These are phyloP conservation scores for Saturnispora sanitii DNA, from an alignment of 805 yeast species.

Conservation along the genomic window DNA sequence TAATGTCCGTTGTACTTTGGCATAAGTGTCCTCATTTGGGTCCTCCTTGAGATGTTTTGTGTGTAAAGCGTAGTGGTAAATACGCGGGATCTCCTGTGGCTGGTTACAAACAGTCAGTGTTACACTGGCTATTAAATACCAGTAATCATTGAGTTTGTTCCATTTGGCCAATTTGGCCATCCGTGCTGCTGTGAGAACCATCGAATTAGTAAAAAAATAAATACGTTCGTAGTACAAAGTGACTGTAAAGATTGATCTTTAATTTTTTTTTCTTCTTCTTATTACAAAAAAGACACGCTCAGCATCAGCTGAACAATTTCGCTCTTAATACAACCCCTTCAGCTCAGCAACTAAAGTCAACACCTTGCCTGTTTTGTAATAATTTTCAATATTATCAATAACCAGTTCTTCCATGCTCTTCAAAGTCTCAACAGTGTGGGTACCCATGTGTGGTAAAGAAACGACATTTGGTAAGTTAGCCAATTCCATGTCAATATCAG, in stretches of 20 bases:
- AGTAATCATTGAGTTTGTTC: conserved; percentile 44
- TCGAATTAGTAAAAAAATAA: not conserved
- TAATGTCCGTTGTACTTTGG: conserved; percentile 16
- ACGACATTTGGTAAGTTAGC: conserved; percentile 56
- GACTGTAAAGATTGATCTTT: no score
- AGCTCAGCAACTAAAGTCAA: conserved; percentile 73
- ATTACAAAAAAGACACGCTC: not conserved
- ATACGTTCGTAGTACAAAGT: no score
- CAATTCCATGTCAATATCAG: conserved; percentile 53
- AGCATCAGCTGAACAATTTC: not conserved
- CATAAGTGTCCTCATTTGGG: conserved; percentile 14
- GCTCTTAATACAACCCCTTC: conserved; percentile 17
- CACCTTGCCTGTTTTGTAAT: conserved; percentile 57
- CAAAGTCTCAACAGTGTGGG: conserved; percentile 65
- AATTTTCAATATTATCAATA: conserved; percentile 52
- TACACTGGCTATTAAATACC: conserved; percentile 78
- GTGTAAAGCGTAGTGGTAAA: conserved; percentile 59
- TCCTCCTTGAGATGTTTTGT: conserved; percentile 12
- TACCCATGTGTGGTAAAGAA: conserved; percentile 87
- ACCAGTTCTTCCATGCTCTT: conserved; percentile 72
- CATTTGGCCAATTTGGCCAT: conserved; percentile 43
- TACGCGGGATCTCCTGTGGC: conserved; percentile 68
- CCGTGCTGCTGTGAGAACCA: conserved; percentile 43
- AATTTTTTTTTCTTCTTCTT: no score
- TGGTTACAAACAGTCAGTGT: conserved; percentile 72